These are phyloP conservation scores for Myxozyma kluyveri DNA, from an alignment of 805 yeast species.

Conservation along the genomic window DNA sequence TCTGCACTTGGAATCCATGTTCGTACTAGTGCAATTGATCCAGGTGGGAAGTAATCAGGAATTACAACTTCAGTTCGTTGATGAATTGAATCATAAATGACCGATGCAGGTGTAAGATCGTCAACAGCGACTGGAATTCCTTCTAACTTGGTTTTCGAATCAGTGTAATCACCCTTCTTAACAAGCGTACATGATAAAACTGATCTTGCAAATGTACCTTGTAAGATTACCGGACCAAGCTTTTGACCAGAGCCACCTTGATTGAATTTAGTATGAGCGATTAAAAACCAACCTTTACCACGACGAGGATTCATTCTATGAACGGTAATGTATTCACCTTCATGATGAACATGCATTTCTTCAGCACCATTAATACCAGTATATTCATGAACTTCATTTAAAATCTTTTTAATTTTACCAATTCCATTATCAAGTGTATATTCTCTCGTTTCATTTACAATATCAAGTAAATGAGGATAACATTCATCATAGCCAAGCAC, in stretches of 20 bases:
- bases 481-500: constrained; percentile 93
- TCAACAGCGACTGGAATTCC: constrained; percentile 66
- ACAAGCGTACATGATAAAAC: constrained; percentile 59
- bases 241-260: constrained; percentile 39
- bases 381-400: constrained; percentile 40
- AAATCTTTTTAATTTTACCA: constrained; percentile 57
- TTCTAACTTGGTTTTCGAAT: constrained; percentile 46
- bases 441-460: constrained; percentile 69
- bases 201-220: constrained; percentile 42
- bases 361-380: constrained; percentile 56
- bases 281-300: constrained; percentile 83
- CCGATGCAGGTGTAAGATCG: constrained; percentile 50
- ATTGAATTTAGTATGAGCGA: constrained; percentile 79
- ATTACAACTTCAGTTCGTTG: constrained; percentile 54
- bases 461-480: constrained; percentile 75
- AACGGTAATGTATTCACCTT: constrained; percentile 85
- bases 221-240: constrained; percentile 35
- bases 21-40: constrained; percentile 80
- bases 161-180: constrained; percentile 49
- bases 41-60: constrained; percentile 74
- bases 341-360: constrained; percentile 93
- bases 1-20: constrained; percentile 70
- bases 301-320: constrained; percentile 80
- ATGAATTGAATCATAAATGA: constrained; percentile 45
- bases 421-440: constrained; percentile 65